phyloP scores from a whole-genome alignment of 2,329 filamentous ascomycete genomes.

The Ceratocystis huliohia region DNA sequence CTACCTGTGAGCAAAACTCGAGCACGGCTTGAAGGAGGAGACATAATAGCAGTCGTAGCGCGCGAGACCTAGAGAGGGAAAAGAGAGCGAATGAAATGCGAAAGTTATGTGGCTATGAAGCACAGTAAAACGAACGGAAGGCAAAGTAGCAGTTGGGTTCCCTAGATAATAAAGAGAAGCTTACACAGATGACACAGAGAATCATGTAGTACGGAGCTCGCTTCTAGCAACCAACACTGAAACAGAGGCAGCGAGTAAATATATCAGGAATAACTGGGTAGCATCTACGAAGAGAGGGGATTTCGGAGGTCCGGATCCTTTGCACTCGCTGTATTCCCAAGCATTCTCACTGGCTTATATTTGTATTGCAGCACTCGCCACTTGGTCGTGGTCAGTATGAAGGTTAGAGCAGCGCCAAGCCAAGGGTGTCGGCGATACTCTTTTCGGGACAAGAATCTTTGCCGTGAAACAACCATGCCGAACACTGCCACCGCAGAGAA shows the following conservation, averaged over 20 bases:
- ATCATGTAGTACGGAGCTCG: not conserved
- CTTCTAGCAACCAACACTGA: not conserved
- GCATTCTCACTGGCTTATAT: not conserved
- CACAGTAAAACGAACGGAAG: not conserved
- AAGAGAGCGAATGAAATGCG: too few species aligned
- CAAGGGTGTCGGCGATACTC: too few species aligned
- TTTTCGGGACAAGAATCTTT: too few species aligned
- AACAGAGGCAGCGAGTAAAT: not conserved
- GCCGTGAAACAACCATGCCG: too few species aligned
- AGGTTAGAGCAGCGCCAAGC: not conserved
- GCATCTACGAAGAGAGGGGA: not conserved
- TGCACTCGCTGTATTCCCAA: not conserved
- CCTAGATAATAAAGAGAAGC: not conserved
- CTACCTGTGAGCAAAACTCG: slow-evolving; percentile 15
- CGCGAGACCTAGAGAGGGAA: too few species aligned
- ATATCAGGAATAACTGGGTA: not conserved
- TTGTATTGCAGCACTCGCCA: not conserved
- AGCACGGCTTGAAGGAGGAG: not conserved
- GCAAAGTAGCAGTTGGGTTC: not conserved
- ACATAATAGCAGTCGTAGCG: not conserved
- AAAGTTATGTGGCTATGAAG: not conserved
- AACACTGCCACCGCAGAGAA: too few species aligned
- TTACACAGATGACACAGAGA: not conserved
- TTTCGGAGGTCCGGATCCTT: slow-evolving; percentile 6
- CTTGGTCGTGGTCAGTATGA: not conserved